Conservation (phyloP, 148 eudicot species). For the Chenopodium formosanum region DNA sequence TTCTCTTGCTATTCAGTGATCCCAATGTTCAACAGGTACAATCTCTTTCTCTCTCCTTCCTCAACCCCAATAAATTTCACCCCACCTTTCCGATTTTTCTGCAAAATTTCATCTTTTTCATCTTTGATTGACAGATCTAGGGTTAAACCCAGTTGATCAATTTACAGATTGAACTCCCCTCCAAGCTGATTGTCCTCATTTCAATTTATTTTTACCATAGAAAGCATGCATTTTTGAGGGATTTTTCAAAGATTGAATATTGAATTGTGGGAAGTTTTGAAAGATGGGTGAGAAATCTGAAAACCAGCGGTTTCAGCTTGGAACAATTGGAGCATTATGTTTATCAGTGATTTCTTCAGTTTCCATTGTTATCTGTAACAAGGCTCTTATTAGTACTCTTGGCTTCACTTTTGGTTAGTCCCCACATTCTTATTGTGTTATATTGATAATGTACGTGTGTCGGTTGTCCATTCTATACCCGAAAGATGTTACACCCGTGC, state of each 20-base stretch:
- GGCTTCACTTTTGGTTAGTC: conserved; percentile 16
- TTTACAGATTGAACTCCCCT: background rate
- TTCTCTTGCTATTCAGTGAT: background rate
- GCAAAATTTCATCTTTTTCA: background rate
- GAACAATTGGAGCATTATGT: conserved; percentile 9
- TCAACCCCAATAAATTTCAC: background rate
- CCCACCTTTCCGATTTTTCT: background rate
- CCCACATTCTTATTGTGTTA: background rate
- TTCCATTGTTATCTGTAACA: conserved; percentile 14
- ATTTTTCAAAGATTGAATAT: background rate
- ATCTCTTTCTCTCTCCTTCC: conserved; percentile 5
- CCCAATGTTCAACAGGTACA: background rate
- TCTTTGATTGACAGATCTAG: conserved; percentile 8
- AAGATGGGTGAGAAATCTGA: conserved; percentile 7
- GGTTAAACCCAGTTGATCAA: background rate
- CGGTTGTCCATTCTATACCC: too few relatives aligned
- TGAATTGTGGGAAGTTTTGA: background rate
- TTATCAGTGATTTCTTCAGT: conserved; percentile 13
- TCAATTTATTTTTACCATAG: background rate
- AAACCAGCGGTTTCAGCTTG: conserved; percentile 9
- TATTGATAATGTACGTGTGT: background rate
- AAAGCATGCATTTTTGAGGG: background rate
- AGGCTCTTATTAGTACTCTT: conserved; percentile 12
- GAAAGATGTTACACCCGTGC: too few relatives aligned
- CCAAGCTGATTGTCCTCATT: background rate